phyloP scores from a whole-genome alignment of 257 asterid species.

The Osmanthus fragrans region DNA sequence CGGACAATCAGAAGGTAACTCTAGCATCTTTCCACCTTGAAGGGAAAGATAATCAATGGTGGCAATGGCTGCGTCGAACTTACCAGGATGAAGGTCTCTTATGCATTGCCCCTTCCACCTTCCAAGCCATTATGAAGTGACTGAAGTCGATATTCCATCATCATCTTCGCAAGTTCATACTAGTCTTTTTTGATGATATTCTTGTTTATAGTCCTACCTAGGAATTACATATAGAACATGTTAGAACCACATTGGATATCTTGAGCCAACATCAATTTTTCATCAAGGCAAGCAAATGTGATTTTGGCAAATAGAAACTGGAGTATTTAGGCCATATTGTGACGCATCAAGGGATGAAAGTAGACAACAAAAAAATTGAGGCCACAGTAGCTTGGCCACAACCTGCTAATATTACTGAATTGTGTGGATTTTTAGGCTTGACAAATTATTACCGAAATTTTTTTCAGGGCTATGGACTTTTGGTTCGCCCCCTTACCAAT shows the following conservation, averaged over 20 bases:
- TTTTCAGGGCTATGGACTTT: background rate
- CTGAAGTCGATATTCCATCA: background rate
- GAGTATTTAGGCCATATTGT: constrained; percentile 10
- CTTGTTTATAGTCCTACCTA: background rate
- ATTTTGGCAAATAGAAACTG: background rate
- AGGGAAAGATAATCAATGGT: too few species aligned
- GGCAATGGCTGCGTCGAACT: too few species aligned
- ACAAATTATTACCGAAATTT: background rate
- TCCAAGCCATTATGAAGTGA: background rate
- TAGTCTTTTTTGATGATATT: constrained; percentile 20
- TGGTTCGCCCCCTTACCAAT: background rate
- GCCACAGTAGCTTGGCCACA: background rate
- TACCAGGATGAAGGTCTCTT: background rate
- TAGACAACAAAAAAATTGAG: background rate
- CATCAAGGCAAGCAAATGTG: background rate
- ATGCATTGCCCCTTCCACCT: background rate
- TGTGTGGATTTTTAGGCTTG: background rate
- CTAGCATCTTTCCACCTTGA: too few species aligned
- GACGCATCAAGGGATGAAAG: background rate
- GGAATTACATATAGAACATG: background rate
- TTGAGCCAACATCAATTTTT: background rate
- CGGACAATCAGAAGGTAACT: too few species aligned
- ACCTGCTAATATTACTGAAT: background rate
- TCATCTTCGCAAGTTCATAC: background rate
- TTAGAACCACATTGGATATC: background rate